phyloP scores from a whole-genome alignment of 257 asterid genomes.

The Thymus mandschuricus region DNA sequence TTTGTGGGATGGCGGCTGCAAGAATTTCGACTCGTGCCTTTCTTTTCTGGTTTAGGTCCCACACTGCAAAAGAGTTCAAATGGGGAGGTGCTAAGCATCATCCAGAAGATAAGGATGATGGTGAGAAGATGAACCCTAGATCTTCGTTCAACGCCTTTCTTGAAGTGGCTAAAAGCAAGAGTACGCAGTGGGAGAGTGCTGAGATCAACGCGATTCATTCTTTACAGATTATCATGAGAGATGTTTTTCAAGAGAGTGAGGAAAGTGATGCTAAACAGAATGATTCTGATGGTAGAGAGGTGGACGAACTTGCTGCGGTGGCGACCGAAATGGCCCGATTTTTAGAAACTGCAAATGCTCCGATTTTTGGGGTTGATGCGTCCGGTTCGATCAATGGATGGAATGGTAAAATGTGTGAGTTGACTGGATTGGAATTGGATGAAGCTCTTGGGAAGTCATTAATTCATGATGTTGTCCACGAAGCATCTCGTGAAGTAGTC shows the following conservation, averaged over 20 bases:
- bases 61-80: constrained; percentile 48
- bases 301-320: constrained; percentile 49
- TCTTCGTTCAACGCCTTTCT: constrained; percentile 64
- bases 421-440: constrained; percentile 52
- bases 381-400: constrained; percentile 65
- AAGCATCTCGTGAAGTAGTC: constrained; percentile 49
- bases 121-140: constrained; percentile 62
- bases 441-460: constrained; percentile 65
- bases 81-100: constrained; percentile 74
- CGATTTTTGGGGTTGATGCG: constrained; percentile 65
- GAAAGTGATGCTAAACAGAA: constrained; percentile 33
- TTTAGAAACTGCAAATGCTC: constrained; percentile 67
- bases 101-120: constrained; percentile 57
- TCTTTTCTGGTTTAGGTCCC: constrained; percentile 72
- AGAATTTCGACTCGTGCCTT: constrained; percentile 50
- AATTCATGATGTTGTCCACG: constrained; percentile 48
- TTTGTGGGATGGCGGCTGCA: constrained; percentile 68
- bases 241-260: constrained; percentile 40
- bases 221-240: constrained; percentile 67
- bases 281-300: constrained; percentile 22
- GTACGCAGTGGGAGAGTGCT: constrained; percentile 58
- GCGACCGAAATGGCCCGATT: constrained; percentile 58
- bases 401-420: constrained; percentile 67
- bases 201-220: constrained; percentile 73
- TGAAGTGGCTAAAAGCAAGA: constrained; percentile 56